Base-by-base conservation (phyloP, 441 rosid species). In the Rhodomyrtus psidioides region DNA sequence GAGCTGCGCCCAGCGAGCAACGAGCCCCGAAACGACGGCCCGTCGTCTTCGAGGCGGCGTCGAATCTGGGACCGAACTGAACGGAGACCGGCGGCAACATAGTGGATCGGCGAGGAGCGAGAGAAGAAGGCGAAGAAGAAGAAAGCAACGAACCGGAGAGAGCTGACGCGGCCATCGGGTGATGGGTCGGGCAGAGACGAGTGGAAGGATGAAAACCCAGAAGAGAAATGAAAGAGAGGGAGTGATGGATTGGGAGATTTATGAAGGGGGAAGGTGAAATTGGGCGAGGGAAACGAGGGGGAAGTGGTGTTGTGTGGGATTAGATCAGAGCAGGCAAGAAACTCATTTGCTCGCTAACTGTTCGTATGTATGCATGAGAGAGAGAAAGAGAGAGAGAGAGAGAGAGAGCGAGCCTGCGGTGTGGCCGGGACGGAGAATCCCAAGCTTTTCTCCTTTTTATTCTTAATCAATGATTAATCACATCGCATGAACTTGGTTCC, bases 1-100 rank as follows among this genome's bases (percentile, higher is more conserved):
- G 84, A 13, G 90, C 86, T 24, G 90, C 93, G 87, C 91, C 92
- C 81, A 89, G 88, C 42, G 97, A 92, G 86, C 92, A 93, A 42
- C 86, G 85, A 5, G 90, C 86, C 12, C 87, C 58, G 87, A 91
- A 82, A 75, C 53, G 86, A 83, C 82, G 49, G 27, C 60, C 46
- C 82, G 59, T 30, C 81, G 81, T 81, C 87, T 46, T 17, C 84
- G 87, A 87, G 87, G 85, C 59, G 90, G 82, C 26, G 82, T 34
- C 27, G 85, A 82, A 82, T 81, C 89, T 70, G 93, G 91, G 84
- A 88, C 88, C 26, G 88, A 81, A 84, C 46, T 46, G 34, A 89
- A n/a, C 59, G 86, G 81, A 84, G 75, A n/a, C 26, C 51, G 55
- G 46, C 56, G 46, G 6, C 82, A 83, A 55, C 28, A 88, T 42